phyloP scores from a whole-genome alignment of 2,329 filamentous ascomycete species.

The Fusarium sp. region DNA sequence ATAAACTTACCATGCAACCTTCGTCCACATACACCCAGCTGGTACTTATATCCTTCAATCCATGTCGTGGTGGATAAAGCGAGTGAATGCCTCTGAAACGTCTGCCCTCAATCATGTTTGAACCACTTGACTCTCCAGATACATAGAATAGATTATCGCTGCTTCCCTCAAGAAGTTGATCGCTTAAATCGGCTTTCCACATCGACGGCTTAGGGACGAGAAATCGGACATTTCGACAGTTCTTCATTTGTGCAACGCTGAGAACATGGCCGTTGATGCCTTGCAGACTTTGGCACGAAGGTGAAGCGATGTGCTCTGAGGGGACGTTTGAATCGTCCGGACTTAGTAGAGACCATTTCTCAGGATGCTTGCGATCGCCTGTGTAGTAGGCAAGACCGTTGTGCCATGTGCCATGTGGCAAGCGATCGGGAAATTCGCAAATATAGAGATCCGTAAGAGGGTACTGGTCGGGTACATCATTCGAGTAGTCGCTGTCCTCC shows the following conservation, averaged over 20 bases:
- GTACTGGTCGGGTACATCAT: background rate
- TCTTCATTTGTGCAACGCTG: background rate
- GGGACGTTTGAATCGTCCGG: background rate
- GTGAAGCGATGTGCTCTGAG: background rate
- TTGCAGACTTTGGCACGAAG: background rate
- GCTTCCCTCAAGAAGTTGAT: background rate
- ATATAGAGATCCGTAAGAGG: background rate
- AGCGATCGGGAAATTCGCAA: background rate
- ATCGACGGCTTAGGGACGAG: background rate
- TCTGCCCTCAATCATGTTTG: background rate
- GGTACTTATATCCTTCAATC: background rate
- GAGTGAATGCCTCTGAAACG: background rate
- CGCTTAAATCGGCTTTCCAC: background rate
- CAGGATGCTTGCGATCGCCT: background rate
- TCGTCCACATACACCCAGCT: background rate
- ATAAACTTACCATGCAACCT: background rate
- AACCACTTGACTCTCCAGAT: background rate
- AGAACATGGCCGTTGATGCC: background rate
- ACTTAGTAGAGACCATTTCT: background rate
- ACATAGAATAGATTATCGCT: background rate
- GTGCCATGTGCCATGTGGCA: slow-evolving; percentile 5
- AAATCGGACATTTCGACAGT: background rate
- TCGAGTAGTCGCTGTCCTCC: no score
- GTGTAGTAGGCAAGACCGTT: background rate
- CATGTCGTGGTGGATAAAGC: background rate